Evolutionary conservation across 371 early-diverging fungal genomes (phyloP).

Genomic region (Mortierella sp.): DNA sequence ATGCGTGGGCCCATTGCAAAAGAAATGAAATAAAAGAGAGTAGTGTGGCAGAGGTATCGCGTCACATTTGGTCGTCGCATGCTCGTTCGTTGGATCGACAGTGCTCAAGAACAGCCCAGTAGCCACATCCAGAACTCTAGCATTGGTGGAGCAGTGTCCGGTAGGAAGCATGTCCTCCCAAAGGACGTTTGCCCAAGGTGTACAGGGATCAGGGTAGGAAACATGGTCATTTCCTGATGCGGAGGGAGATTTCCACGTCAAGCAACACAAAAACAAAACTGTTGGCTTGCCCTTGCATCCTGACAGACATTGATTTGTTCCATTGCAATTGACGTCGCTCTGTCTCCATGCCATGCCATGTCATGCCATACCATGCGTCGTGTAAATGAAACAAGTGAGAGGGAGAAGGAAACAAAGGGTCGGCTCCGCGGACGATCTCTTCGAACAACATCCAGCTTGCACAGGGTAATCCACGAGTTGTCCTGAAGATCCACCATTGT

Average conservation of each 20-base stretch:
- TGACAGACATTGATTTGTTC: neutral
- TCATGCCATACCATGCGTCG: neutral
- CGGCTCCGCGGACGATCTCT: too few relatives aligned
- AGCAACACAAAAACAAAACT: conserved; percentile 16
- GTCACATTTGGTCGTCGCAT: conserved; percentile 11
- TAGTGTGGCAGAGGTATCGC: neutral
- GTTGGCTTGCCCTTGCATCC: conserved; percentile 30
- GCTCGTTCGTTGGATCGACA: conserved; percentile 20
- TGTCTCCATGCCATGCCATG: neutral
- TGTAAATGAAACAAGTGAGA: too few relatives aligned
- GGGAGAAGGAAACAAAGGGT: too few relatives aligned
- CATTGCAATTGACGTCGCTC: neutral
- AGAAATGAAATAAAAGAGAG: conserved; percentile 1
- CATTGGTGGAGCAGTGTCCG: conserved; percentile 1
- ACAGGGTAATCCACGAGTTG: too few relatives aligned
- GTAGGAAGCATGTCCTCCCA: conserved; percentile 1
- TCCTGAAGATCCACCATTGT: neutral
- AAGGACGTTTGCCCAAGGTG: conserved; percentile 2
- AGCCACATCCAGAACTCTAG: conserved; percentile 17
- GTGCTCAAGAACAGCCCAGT: neutral
- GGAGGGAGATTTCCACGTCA: neutral
- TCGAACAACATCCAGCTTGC: too few relatives aligned
- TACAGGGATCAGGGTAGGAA: conserved; percentile 22
- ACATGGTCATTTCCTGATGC: conserved; percentile 3
- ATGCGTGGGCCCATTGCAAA: neutral